Evolutionary conservation across 2,329 filamentous ascomycete species (phyloP).

Genomic region (Talaromyces sp.): DNA sequence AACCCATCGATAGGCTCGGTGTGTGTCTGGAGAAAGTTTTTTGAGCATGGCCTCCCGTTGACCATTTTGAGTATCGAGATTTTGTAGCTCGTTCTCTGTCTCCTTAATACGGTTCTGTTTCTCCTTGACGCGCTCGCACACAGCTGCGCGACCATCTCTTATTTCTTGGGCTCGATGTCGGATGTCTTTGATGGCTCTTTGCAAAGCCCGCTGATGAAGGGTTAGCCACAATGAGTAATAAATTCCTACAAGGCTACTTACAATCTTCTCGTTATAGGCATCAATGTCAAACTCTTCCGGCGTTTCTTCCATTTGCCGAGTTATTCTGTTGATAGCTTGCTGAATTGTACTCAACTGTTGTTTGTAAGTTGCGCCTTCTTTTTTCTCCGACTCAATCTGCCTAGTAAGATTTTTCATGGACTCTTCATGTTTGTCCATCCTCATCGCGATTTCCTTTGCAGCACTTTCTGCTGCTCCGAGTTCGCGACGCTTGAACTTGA

Average conservation of each 20-base stretch:
- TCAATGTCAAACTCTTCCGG: constrained; percentile 63
- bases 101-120: constrained; percentile 35
- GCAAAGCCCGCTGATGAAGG: constrained; percentile 52
- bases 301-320: constrained; percentile 57
- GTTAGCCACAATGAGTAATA: constrained; percentile 23
- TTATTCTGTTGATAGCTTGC: constrained; percentile 57
- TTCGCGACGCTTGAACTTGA: constrained; percentile 51
- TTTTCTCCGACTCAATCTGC: constrained; percentile 49
- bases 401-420: constrained; percentile 33
- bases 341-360: constrained; percentile 49
- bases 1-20: constrained; percentile 75
- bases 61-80: constrained; percentile 68
- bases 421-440: constrained; percentile 37
- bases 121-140: constrained; percentile 32
- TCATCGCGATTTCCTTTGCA: constrained; percentile 37
- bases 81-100: constrained; percentile 49
- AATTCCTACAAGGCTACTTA: constrained; percentile 39
- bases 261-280: constrained; percentile 68
- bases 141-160: constrained; percentile 29
- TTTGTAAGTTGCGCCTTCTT: constrained; percentile 48
- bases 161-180: constrained; percentile 40
- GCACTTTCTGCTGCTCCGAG: constrained; percentile 52
- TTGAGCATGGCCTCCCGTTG: constrained; percentile 65
- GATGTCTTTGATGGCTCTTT: constrained; percentile 33
- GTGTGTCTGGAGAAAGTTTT: constrained; percentile 57